Percentiles rank a stretch among this genome's conserved stretches.
phyloP scores from a whole-genome alignment of 75 land plant genomes.

The Adiantum capillusveneris region DNA sequence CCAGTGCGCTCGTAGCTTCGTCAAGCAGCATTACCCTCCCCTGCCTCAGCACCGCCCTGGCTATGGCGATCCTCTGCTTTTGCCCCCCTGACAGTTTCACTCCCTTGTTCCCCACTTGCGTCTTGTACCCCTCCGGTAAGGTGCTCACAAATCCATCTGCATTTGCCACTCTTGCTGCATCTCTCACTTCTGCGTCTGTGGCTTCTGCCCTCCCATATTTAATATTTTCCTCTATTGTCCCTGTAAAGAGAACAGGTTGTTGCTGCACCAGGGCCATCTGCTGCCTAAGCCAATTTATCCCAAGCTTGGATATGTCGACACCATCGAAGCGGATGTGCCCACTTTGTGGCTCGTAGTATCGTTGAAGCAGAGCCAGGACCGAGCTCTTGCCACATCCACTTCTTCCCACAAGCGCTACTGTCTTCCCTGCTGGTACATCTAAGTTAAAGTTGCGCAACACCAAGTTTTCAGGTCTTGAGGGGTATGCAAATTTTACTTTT shows the following conservation, averaged over 20 bases:
- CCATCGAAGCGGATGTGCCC: conserved; percentile 43
- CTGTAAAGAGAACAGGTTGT: conserved; percentile 54
- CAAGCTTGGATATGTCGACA: conserved; percentile 29
- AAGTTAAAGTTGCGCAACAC: conserved; percentile 33
- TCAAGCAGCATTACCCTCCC: conserved; percentile 45
- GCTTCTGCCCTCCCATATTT: conserved; percentile 38
- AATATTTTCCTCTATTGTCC: conserved; percentile 50
- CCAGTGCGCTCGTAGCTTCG: conserved; percentile 64
- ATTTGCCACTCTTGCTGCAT: conserved; percentile 47
- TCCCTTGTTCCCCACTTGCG: conserved; percentile 56
- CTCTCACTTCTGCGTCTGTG: conserved; percentile 41
- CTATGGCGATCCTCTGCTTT: conserved; percentile 64
- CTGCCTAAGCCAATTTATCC: conserved; percentile 44
- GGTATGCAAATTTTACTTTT: conserved; percentile 50
- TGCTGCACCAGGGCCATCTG: conserved; percentile 55
- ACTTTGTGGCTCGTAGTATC: conserved; percentile 44
- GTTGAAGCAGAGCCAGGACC: conserved; percentile 34
- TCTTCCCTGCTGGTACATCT: conserved; percentile 33
- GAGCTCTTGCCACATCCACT: conserved; percentile 61
- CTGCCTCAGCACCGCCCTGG: conserved; percentile 47
- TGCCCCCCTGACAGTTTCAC: conserved; percentile 66
- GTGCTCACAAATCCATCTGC: conserved; percentile 49
- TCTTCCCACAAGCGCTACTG: conserved; percentile 48
- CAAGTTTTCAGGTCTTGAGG: conserved; percentile 43
- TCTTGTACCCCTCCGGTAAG: conserved; percentile 59